These are phyloP conservation scores for Termitomyces sp. DNA, from an alignment of 768 basidiomycete genomes.

Conservation along the genomic window DNA sequence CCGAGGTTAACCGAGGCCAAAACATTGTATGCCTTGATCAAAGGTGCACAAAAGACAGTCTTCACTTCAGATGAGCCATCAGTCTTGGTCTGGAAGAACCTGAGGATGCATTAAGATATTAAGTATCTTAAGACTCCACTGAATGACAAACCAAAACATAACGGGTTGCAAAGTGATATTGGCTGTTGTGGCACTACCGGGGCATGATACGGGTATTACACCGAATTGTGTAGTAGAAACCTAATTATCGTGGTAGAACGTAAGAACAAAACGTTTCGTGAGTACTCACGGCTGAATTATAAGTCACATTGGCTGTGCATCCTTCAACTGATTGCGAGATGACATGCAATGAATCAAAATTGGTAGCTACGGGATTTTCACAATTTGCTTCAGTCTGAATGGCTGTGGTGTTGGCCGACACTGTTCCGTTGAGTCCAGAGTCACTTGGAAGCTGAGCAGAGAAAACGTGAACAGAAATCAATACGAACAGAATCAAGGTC, in stretches of 20 bases:
- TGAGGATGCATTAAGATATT: slow-evolving; percentile 6
- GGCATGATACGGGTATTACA: slow-evolving; percentile 32
- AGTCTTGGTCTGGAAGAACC: slow-evolving; percentile 33
- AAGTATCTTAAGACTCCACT: neutral
- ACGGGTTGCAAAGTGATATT: slow-evolving; percentile 43
- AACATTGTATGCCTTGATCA: slow-evolving; percentile 38
- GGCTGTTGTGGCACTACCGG: slow-evolving; percentile 19
- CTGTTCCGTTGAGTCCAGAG: slow-evolving; percentile 43
- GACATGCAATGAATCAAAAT: slow-evolving; percentile 22
- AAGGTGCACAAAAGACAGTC: slow-evolving; percentile 54
- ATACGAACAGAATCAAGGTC: neutral
- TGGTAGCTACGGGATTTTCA: slow-evolving; percentile 26
- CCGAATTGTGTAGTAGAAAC: slow-evolving; percentile 43
- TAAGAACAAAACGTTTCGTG: neutral
- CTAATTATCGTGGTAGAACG: slow-evolving; percentile 13
- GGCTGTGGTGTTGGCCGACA: slow-evolving; percentile 48
- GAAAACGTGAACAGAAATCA: neutral
- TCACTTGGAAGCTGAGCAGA: slow-evolving; percentile 34
- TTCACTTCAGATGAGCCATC: slow-evolving; percentile 32
- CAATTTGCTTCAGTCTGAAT: slow-evolving; percentile 45
- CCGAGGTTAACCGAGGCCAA: slow-evolving; percentile 36
- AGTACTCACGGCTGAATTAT: slow-evolving; percentile 29
- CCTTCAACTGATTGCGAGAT: slow-evolving; percentile 40
- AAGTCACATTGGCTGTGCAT: slow-evolving; percentile 33
- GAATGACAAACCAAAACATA: slow-evolving; percentile 52